Evolutionary conservation across 1,139 yeast genomes (phyloP).

Genomic region (Schwanniomyces etchellsii): DNA sequence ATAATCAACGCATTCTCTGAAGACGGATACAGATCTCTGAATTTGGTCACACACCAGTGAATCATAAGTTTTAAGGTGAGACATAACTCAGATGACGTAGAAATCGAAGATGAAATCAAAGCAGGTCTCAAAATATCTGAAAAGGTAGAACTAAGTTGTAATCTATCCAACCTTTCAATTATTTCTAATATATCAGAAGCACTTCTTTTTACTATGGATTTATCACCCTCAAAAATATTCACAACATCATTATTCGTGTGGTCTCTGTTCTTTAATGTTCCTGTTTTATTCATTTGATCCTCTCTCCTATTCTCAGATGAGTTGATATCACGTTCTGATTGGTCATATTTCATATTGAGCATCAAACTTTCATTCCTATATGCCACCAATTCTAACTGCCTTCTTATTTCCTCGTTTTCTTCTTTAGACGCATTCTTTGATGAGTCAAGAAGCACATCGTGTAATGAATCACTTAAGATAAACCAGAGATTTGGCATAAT

Average conservation of each 20-base stretch:
- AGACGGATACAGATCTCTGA: slow-evolving; percentile 23
- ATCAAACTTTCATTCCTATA: slow-evolving; percentile 70
- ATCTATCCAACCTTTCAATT: slow-evolving; percentile 28
- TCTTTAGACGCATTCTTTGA: slow-evolving; percentile 15
- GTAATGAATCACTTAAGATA: slow-evolving; percentile 41
- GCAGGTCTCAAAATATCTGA: slow-evolving; percentile 26
- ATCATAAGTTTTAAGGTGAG: slow-evolving; percentile 31
- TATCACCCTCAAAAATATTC: slow-evolving; percentile 5
- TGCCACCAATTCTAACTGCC: slow-evolving; percentile 55
- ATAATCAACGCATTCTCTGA: slow-evolving; percentile 30
- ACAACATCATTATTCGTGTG: neutral
- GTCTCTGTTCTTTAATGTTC: neutral
- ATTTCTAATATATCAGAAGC: slow-evolving; percentile 28
- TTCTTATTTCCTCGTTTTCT: slow-evolving; percentile 33
- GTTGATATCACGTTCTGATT: slow-evolving; percentile 1
- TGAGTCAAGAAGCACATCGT: slow-evolving; percentile 34
- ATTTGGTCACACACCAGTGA: slow-evolving; percentile 46
- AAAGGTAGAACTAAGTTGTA: slow-evolving; percentile 25
- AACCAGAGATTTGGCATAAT: slow-evolving; percentile 78
- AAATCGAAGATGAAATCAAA: slow-evolving; percentile 3
- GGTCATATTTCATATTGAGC: slow-evolving; percentile 32
- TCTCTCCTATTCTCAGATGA: neutral
- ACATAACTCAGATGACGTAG: slow-evolving; percentile 37
- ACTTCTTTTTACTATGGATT: slow-evolving; percentile 20
- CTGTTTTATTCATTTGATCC: neutral